These are phyloP conservation scores for Paramecium primaurelia DNA, from an alignment of 73 alveolate genomes.

Conservation along the genomic window DNA sequence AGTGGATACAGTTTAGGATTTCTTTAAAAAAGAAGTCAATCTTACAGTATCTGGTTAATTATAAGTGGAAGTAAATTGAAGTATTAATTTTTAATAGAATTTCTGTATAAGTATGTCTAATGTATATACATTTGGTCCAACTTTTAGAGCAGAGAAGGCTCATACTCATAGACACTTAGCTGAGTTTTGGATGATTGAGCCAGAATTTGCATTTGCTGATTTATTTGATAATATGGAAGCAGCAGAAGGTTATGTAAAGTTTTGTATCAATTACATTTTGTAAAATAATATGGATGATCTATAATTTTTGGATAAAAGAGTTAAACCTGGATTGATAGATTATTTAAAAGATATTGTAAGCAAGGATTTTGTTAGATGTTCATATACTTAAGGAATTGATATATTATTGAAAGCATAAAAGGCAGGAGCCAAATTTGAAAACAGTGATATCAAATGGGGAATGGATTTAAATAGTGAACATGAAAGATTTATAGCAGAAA, in stretches of 20 bases:
- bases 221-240: conserved; percentile 92
- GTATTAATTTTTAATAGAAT: conserved; percentile 18
- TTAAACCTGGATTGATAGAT: conserved; percentile 50
- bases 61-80: conserved; percentile 73
- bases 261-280: conserved; percentile 88
- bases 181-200: conserved; percentile 99
- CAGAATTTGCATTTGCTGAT: conserved; percentile 97
- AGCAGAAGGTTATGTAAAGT: conserved; percentile 98
- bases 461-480: conserved; percentile 81
- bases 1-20: conserved; percentile 94
- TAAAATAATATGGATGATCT: conserved; percentile 95
- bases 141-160: conserved; percentile 99
- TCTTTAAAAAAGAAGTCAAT: conserved; percentile 95
- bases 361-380: conserved; percentile 45
- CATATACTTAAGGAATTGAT: conserved; percentile 53
- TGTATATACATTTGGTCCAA: conserved; percentile 99
- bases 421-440: conserved; percentile 35
- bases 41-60: conserved; percentile 98
- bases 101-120: conserved; percentile 89
- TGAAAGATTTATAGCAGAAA: conserved; percentile 94
- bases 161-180: conserved; percentile 97
- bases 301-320: conserved; percentile 41
- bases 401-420: background rate
- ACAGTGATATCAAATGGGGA: conserved; percentile 27
- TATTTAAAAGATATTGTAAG: conserved; percentile 46